Base-by-base conservation (phyloP, 257 asterid genomes). In the Fraxinus excelsior region DNA sequence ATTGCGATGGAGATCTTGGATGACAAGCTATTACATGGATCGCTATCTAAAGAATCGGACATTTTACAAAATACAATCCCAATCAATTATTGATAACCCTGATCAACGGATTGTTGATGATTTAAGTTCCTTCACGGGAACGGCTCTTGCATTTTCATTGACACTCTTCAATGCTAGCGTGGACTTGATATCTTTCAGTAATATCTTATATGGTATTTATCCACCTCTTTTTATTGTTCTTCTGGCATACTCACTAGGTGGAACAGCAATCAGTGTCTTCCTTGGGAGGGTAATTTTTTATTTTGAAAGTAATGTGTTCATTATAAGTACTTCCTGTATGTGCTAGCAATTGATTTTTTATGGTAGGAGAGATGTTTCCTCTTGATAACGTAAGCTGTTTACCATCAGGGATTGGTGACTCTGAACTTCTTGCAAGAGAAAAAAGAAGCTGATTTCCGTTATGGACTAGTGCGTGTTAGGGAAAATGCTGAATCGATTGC, bases 401-500 rank as follows among this genome's bases (percentile, higher is more conserved):
- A 78, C 37, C 29, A 77, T 71, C 75, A 92, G 97, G 97, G 92
- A 67, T 79, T 94, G 83, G 98, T 92, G 85, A 73, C 81, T 62
- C 84, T 92, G 74, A 94, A 94, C 88, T 94, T 94, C 85, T 79
- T 92, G 87, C 97, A 94, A 94, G 97, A 92, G 90, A 91, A 92
- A 84, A 92, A 91, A 76, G 97, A 92, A 88, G 97, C 96, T 35
- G 97, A 92, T 87, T 92, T 92, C 60, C 90, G 96, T 32, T 92
- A 92, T 73, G 97, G 95, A 67, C 95, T 92, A 67, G 95, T 92
- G 76, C 97, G 98, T 12, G 84, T 94, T 81, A 82, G 98, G 79
- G 98, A 94, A 85, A 94, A 94, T 84, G 98, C 98, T 44, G 98
- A 94, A 82, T 91, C 98, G 78, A 94, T 94, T 83, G 98, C 98